Conservation (phyloP, 139 green algal species). For the Auxenochlorella protothecoides region DNA sequence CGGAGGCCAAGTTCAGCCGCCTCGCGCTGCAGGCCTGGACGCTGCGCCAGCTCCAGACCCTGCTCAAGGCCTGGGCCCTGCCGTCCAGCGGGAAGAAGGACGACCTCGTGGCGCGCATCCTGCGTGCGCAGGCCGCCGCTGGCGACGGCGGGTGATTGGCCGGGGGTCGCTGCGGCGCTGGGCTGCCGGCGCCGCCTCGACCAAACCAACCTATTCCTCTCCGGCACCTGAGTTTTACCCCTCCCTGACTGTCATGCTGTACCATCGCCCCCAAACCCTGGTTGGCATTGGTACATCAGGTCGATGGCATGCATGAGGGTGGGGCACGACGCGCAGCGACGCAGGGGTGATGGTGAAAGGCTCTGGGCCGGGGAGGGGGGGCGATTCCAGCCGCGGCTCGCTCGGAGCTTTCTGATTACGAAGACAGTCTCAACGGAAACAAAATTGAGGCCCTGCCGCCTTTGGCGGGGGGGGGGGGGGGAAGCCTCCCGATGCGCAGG, state of each 20-base stretch:
- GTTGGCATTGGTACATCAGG: background rate
- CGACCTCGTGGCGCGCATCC: conserved; percentile 28
- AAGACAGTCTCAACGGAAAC: too few relatives aligned
- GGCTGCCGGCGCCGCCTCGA: background rate
- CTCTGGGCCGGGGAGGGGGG: too few relatives aligned
- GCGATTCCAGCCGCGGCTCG: too few relatives aligned
- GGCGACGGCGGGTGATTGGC: background rate
- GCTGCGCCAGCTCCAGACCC: conserved; percentile 34
- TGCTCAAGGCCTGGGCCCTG: conserved; percentile 24
- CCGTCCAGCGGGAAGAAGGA: conserved; percentile 34
- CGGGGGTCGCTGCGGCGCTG: background rate
- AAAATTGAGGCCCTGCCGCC: too few relatives aligned
- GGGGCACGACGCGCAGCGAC: too few relatives aligned
- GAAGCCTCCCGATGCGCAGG: background rate
- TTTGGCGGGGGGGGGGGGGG: too few relatives aligned
- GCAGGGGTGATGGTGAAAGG: too few relatives aligned
- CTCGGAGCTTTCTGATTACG: too few relatives aligned
- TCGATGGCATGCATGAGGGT: too few relatives aligned
- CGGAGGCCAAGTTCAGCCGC: conserved; percentile 8
- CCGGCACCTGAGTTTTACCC: background rate
- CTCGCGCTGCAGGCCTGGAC: conserved; percentile 20
- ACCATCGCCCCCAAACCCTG: background rate
- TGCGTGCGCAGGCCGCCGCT: background rate
- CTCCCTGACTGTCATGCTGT: background rate
- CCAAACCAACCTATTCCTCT: too few relatives aligned